Conservation (phyloP, 164 flowering plant species). For the Annona cherimola region DNA sequence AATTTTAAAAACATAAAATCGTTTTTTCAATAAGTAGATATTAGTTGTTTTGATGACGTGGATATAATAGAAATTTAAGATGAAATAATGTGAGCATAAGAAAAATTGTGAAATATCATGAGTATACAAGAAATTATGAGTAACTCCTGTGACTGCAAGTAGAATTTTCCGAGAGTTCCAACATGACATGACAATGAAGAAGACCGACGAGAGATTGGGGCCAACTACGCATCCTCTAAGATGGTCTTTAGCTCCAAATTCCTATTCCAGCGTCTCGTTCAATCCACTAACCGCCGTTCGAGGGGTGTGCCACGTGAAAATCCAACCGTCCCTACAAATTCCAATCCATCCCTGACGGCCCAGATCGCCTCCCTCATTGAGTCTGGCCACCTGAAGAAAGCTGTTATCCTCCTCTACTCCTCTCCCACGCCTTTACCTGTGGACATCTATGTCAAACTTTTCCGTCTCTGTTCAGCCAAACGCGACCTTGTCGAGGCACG, state of each 20-base stretch:
- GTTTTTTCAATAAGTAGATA: no score
- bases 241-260: conserved; percentile 18
- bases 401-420: conserved; percentile 36
- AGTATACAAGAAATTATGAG: no score
- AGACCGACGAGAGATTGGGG: not conserved
- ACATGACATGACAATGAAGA: no score
- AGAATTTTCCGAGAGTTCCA: no score
- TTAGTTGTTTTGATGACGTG: no score
- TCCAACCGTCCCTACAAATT: conserved; percentile 6
- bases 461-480: conserved; percentile 31
- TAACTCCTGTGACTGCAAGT: no score
- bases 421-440: conserved; percentile 27
- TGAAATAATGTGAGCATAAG: no score
- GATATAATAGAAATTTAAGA: no score
- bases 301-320: conserved; percentile 5
- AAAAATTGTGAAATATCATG: no score
- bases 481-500: conserved; percentile 36
- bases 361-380: conserved; percentile 24
- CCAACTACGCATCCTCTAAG: not conserved
- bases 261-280: conserved; percentile 26
- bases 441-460: conserved; percentile 34
- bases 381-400: conserved; percentile 28
- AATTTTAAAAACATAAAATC: no score
- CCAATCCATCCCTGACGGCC: conserved; percentile 14
- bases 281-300: conserved; percentile 18